phyloP scores from a whole-genome alignment of 768 basidiomycete species.

The Serpula lacrymans region DNA sequence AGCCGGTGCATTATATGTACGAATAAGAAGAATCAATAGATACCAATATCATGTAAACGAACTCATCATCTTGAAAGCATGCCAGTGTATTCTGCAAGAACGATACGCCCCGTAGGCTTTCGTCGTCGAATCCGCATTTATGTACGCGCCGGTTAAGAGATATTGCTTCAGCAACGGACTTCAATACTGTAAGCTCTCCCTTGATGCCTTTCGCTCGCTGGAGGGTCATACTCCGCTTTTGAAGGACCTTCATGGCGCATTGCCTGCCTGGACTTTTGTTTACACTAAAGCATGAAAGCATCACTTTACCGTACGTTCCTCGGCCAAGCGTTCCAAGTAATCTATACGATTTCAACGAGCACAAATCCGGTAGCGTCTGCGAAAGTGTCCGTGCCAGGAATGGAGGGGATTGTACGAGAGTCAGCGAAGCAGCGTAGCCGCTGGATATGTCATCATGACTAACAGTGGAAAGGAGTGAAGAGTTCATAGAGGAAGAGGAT shows the following conservation, averaged over 20 bases:
- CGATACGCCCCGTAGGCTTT: constrained; percentile 9
- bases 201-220: constrained; percentile 8
- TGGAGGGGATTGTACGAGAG: too few species aligned
- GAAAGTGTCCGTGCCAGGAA: too few species aligned
- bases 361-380: too few species aligned
- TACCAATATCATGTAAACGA: constrained; percentile 26
- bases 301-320: constrained; percentile 24
- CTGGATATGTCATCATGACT: too few species aligned
- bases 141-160: not conserved
- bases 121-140: too few species aligned
- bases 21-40: not conserved
- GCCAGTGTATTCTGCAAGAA: constrained; percentile 23
- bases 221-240: constrained; percentile 6
- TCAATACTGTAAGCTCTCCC: constrained; percentile 19
- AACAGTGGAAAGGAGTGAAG: too few species aligned
- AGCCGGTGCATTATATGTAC: too few species aligned
- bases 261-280: constrained; percentile 5
- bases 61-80: constrained; percentile 18
- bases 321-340: constrained; percentile 19
- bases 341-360: too few species aligned
- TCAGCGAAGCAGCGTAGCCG: too few species aligned
- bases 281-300: constrained; percentile 15
- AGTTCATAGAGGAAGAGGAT: too few species aligned
- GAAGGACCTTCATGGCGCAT: constrained; percentile 23
- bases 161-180: constrained; percentile 13